These are phyloP conservation scores for Sechiopsis laciniata DNA, from an alignment of 306 rosid species.

Conservation along the genomic window DNA sequence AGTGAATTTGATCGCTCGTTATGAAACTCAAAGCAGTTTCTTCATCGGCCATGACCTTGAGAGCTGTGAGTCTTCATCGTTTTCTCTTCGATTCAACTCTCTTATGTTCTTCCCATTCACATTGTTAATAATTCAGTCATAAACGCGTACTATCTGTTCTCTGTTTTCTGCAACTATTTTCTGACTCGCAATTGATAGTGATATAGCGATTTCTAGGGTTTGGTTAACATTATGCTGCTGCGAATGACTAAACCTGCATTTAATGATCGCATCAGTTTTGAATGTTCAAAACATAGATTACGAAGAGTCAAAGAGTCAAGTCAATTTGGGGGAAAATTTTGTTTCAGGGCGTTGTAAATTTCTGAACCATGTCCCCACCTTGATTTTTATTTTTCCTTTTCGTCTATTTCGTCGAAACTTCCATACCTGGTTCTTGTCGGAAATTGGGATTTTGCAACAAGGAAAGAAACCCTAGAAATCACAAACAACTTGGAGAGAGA, in stretches of 20 bases:
- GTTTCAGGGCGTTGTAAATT: constrained; percentile 6
- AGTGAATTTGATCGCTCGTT: neutral
- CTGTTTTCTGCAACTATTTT: neutral
- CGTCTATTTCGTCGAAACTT: neutral
- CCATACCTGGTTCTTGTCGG: neutral
- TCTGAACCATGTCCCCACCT: constrained; percentile 10
- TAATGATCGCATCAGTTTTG: constrained; percentile 19
- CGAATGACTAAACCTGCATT: constrained; percentile 2
- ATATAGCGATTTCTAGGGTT: neutral
- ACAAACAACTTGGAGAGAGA: neutral
- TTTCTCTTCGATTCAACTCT: neutral
- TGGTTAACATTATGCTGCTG: neutral
- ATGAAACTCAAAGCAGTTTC: neutral
- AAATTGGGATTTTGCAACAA: neutral
- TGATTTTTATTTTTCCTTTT: neutral
- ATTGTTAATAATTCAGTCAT: neutral
- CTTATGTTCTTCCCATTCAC: constrained; percentile 8
- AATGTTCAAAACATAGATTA: constrained; percentile 9
- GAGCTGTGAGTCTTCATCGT: constrained; percentile 4
- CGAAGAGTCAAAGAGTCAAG: constrained; percentile 22
- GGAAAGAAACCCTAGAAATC: constrained; percentile 3
- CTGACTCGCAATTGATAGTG: neutral
- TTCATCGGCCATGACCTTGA: neutral
- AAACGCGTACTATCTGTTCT: neutral
- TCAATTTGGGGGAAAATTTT: constrained; percentile 21